phyloP scores from a whole-genome alignment of 805 yeast genomes.

The Cyberlindnera maclurae region DNA sequence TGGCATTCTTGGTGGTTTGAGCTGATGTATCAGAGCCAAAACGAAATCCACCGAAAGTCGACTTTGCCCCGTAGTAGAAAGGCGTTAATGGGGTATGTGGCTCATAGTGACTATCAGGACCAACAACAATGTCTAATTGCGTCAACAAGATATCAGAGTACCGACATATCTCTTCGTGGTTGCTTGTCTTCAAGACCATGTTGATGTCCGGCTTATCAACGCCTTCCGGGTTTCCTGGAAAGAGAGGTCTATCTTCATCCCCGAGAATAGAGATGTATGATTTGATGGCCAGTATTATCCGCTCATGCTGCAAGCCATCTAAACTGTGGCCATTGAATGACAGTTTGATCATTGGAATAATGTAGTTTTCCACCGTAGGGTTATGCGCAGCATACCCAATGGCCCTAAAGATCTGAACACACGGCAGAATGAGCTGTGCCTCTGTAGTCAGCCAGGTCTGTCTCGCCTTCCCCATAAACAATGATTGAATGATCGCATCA shows the following conservation, averaged over 20 bases:
- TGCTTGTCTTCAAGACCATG: conserved; percentile 24
- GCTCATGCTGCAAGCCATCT: conserved; percentile 66
- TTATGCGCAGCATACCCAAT: conserved; percentile 76
- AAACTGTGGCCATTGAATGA: conserved; percentile 51
- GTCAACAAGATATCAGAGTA: conserved; percentile 48
- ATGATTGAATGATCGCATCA: conserved; percentile 50
- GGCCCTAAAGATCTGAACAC: conserved; percentile 68
- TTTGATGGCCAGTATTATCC: conserved; percentile 58
- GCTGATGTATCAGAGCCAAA: conserved; percentile 36
- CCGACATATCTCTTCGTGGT: conserved; percentile 66
- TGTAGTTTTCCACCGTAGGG: conserved; percentile 69
- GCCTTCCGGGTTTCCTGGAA: conserved; percentile 46
- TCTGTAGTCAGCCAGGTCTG: conserved; percentile 75
- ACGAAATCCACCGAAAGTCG: conserved; percentile 31
- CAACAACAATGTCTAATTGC: conserved; percentile 54
- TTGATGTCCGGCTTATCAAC: conserved; percentile 28
- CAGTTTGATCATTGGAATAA: conserved; percentile 59
- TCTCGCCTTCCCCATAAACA: conserved; percentile 52
- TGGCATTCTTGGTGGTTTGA: conserved; percentile 30
- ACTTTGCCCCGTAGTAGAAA: conserved; percentile 25
- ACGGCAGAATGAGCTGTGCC: conserved; percentile 49
- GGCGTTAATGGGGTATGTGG: conserved; percentile 28
- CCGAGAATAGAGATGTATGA: conserved; percentile 66
- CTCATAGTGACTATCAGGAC: conserved; percentile 25
- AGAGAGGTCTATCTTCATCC: conserved; percentile 64